Percentiles rank a stretch among this genome's conserved stretches.
These are phyloP conservation scores for Musa acuminata DNA, from an alignment of 176 grass and related monocot genomes.

Conservation along the genomic window DNA sequence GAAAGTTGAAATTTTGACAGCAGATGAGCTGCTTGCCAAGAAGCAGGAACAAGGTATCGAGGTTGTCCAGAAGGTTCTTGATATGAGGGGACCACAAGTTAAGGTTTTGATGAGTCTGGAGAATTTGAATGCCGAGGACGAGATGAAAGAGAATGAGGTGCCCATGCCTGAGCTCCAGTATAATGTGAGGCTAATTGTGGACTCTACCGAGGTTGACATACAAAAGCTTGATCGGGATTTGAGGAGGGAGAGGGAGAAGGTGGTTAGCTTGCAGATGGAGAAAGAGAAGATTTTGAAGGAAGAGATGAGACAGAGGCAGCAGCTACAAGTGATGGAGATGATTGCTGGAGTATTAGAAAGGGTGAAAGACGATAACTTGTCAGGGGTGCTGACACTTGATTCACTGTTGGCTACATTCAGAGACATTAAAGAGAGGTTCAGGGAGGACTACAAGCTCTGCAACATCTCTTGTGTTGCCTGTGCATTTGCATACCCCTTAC, in stretches of 20 bases:
- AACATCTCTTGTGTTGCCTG: slow-evolving; percentile 64
- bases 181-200: slow-evolving; percentile 63
- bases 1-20: slow-evolving; percentile 39
- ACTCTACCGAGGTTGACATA: slow-evolving; percentile 54
- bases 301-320: slow-evolving; percentile 44
- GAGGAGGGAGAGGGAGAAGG: slow-evolving; percentile 52
- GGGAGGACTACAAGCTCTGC: slow-evolving; percentile 73
- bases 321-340: slow-evolving; percentile 53
- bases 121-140: slow-evolving; percentile 52
- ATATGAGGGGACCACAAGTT: slow-evolving; percentile 66
- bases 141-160: slow-evolving; percentile 56
- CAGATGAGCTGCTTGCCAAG: slow-evolving; percentile 60
- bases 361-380: slow-evolving; percentile 39
- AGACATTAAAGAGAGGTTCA: slow-evolving; percentile 37
- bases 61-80: slow-evolving; percentile 61
- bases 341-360: slow-evolving; percentile 50
- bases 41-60: slow-evolving; percentile 45
- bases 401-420: slow-evolving; percentile 47
- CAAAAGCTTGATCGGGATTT: slow-evolving; percentile 51
- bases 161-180: slow-evolving; percentile 74
- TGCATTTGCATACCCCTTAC: slow-evolving; percentile 44
- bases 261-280: slow-evolving; percentile 46
- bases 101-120: slow-evolving; percentile 51
- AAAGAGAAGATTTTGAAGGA: slow-evolving; percentile 54
- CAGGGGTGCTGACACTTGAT: slow-evolving; percentile 46